These are phyloP conservation scores for Achlya hypogyna DNA, from an alignment of 352 stramenopile genomes.

Conservation along the genomic window DNA sequence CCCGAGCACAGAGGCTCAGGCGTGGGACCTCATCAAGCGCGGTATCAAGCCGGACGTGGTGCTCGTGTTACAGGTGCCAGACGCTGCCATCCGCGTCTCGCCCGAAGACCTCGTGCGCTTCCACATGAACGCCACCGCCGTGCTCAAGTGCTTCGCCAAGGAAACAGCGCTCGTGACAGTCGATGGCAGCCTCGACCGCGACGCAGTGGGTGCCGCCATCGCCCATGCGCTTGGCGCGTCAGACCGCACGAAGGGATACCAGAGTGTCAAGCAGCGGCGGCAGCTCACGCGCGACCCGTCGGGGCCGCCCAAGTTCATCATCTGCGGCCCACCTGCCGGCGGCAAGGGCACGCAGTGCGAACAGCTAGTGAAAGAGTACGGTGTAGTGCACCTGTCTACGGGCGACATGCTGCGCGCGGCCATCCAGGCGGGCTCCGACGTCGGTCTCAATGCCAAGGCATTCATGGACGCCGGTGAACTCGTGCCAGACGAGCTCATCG, in stretches of 20 bases:
- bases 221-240: constrained; percentile 10
- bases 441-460: constrained; percentile 65
- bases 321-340: constrained; percentile 85
- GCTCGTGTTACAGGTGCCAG: constrained; percentile 89
- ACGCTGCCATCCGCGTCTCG: constrained; percentile 72
- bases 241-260: constrained; percentile 4
- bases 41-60: constrained; percentile 86
- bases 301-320: constrained; percentile 63
- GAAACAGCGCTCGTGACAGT: constrained; percentile 6
- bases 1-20: constrained; percentile 75
- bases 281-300: background rate
- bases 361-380: constrained; percentile 78
- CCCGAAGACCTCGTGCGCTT: background rate
- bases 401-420: constrained; percentile 88
- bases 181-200: constrained; percentile 7
- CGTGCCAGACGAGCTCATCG: constrained; percentile 90
- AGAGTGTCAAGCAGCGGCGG: background rate
- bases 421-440: constrained; percentile 51
- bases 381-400: constrained; percentile 87
- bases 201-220: background rate
- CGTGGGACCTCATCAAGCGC: constrained; percentile 62
- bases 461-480: constrained; percentile 83
- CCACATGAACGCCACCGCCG: background rate
- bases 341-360: constrained; percentile 96
- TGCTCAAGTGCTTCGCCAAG: constrained; percentile 15